Conservation (phyloP, 306 rosid species). For the Psophocarpus tetragonolobus region DNA sequence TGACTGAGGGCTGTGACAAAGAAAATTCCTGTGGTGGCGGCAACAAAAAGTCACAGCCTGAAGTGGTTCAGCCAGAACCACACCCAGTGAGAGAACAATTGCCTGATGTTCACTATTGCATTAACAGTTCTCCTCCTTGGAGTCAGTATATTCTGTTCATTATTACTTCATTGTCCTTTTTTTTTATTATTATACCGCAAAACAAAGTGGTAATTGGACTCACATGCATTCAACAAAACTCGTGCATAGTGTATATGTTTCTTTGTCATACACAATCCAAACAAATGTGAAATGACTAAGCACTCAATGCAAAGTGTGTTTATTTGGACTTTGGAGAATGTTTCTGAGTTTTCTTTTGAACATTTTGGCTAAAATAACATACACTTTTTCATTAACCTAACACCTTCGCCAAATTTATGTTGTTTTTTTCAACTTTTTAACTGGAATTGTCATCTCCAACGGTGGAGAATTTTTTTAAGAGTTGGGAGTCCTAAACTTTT, state of each 20-base stretch:
- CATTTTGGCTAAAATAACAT: neutral
- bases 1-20: neutral
- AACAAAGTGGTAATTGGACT: neutral
- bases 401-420: neutral
- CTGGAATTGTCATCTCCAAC: neutral
- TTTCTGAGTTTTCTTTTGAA: neutral
- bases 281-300: neutral
- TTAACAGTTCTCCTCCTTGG: conserved; percentile 90
- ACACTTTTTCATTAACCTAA: neutral
- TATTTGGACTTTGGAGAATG: neutral
- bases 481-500: too few species aligned
- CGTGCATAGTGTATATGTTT: neutral
- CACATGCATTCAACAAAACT: neutral
- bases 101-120: conserved; percentile 74
- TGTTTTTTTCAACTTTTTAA: neutral
- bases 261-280: neutral
- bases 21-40: neutral
- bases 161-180: neutral
- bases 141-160: conserved; percentile 38
- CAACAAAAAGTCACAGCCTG: neutral
- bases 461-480: too few species aligned
- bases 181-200: neutral
- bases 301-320: neutral
- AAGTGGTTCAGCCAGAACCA: conserved; percentile 17
- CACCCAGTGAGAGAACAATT: conserved; percentile 58